Evolutionary conservation across 371 early-diverging fungal genomes (phyloP).

Genomic region (Coemansia sp.): DNA sequence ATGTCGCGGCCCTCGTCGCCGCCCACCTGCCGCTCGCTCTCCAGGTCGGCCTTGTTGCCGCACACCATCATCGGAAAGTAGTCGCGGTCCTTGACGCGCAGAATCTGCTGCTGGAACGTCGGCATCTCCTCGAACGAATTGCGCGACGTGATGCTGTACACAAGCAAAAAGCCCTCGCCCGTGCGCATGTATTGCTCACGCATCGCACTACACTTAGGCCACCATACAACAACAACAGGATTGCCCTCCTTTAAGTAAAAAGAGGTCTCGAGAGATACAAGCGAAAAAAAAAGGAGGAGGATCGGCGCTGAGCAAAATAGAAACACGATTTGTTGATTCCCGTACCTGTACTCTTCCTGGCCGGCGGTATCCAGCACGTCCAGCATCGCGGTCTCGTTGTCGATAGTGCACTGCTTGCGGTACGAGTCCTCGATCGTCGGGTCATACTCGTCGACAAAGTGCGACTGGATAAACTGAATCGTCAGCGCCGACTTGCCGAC

Average conservation of each 20-base stretch:
- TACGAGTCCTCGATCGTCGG: slow-evolving; percentile 95
- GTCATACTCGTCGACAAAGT: slow-evolving; percentile 94
- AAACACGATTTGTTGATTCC: neutral
- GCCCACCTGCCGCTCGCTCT: slow-evolving; percentile 76
- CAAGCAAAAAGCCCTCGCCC: slow-evolving; percentile 87
- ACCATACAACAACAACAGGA: slow-evolving; percentile 1
- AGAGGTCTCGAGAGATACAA: neutral
- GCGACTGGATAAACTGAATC: slow-evolving; percentile 89
- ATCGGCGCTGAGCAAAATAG: neutral
- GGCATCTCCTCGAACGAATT: slow-evolving; percentile 85
- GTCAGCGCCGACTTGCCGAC: slow-evolving; percentile 86
- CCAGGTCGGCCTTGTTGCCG: slow-evolving; percentile 94
- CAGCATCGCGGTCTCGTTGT: slow-evolving; percentile 80
- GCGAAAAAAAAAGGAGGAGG: neutral
- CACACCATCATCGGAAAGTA: slow-evolving; percentile 87
- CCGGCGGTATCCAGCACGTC: slow-evolving; percentile 93
- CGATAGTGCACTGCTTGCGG: slow-evolving; percentile 89
- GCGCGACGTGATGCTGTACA: slow-evolving; percentile 79
- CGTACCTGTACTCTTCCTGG: slow-evolving; percentile 84
- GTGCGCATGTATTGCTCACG: slow-evolving; percentile 84
- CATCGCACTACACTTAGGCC: slow-evolving; percentile 60
- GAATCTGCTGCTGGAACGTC: slow-evolving; percentile 83
- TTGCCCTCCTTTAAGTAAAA: neutral
- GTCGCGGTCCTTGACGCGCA: slow-evolving; percentile 86
- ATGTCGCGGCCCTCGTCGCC: slow-evolving; percentile 76